phyloP scores from a whole-genome alignment of 2,329 filamentous ascomycete genomes.

The Epicoccum nigrum region DNA sequence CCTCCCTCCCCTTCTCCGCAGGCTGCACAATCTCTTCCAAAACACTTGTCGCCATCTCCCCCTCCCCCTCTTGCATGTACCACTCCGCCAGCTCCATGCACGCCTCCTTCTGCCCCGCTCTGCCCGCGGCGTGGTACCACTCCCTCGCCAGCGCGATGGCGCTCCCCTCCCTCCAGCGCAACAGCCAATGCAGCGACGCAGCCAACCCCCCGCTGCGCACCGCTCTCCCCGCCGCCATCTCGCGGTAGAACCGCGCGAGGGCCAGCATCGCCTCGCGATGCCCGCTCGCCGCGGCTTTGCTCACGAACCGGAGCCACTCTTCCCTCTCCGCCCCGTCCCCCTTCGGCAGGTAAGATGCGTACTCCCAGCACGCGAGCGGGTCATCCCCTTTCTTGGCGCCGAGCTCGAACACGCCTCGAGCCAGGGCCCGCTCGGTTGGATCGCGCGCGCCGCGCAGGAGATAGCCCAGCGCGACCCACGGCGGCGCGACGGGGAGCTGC shows the following conservation, averaged over 20 bases:
- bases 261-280: constrained; percentile 47
- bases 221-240: constrained; percentile 28
- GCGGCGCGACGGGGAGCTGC: constrained; percentile 33
- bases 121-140: constrained; percentile 40
- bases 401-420: constrained; percentile 40
- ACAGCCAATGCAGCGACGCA: constrained; percentile 36
- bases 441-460: constrained; percentile 26
- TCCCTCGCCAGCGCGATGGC: constrained; percentile 31
- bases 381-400: constrained; percentile 52
- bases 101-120: constrained; percentile 37
- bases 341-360: constrained; percentile 35
- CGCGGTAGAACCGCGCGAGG: constrained; percentile 50
- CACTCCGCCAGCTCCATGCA: constrained; percentile 34
- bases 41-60: constrained; percentile 21
- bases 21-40: constrained; percentile 25
- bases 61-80: constrained; percentile 20
- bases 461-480: constrained; percentile 43
- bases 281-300: constrained; percentile 53
- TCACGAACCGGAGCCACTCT: constrained; percentile 53
- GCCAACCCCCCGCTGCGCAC: no score
- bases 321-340: constrained; percentile 28
- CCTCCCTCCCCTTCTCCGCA: no score
- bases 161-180: constrained; percentile 25
- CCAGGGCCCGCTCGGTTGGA: constrained; percentile 22
- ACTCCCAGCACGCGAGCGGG: constrained; percentile 50